phyloP scores from a whole-genome alignment of 1,284 basidiomycete genomes.

The Irpex sp. region DNA sequence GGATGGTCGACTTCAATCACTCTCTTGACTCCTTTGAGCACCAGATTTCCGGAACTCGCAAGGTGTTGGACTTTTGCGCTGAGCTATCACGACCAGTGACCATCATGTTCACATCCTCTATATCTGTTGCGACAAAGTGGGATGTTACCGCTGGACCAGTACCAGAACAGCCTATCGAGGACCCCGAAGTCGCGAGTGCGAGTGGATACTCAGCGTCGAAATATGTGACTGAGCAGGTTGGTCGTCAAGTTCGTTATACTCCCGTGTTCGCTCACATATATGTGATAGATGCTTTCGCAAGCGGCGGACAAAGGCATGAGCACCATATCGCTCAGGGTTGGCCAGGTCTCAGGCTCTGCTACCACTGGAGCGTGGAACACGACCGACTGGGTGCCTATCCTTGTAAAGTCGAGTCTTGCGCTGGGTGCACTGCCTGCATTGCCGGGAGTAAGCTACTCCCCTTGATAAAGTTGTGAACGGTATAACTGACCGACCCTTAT shows the following conservation, averaged over 20 bases:
- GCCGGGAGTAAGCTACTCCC: constrained; percentile 14
- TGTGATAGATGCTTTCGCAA: neutral
- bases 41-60: constrained; percentile 21
- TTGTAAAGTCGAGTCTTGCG: constrained; percentile 14
- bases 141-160: constrained; percentile 7
- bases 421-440: constrained; percentile 6
- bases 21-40: constrained; percentile 27
- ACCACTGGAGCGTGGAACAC: constrained; percentile 13
- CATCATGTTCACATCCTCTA: constrained; percentile 12
- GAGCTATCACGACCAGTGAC: neutral
- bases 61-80: constrained; percentile 26
- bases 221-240: constrained; percentile 12
- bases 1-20: constrained; percentile 32
- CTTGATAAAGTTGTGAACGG: neutral
- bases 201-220: constrained; percentile 13
- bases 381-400: constrained; percentile 14
- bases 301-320: constrained; percentile 4
- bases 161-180: constrained; percentile 8
- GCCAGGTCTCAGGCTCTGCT: constrained; percentile 12
- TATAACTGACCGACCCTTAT: neutral
- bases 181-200: constrained; percentile 3
- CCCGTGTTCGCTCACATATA: neutral
- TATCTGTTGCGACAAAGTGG: constrained; percentile 11
- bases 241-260: neutral
- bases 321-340: constrained; percentile 8